Evolutionary conservation across 108 stramenopile genomes (phyloP), one percentile per base, ranked within the genome.

Genomic region (Nitzschia putrida): DNA sequence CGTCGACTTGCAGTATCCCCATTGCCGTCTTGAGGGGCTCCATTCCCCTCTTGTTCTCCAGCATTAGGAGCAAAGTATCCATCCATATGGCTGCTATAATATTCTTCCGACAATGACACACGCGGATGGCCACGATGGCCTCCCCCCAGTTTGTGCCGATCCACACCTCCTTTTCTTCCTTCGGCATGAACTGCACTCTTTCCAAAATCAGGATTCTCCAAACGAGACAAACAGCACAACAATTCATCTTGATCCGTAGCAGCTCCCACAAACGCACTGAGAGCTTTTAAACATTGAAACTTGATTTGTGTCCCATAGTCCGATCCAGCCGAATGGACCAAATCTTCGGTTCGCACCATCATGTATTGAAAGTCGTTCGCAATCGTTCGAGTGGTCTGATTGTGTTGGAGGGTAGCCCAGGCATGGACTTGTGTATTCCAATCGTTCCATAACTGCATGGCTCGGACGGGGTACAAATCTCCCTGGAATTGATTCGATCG

Each of bases 401-500:
- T 38, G 53, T 59, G 38, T 59, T 59, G 21, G 16, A 23, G 54
- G 16, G 54, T 55, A 13, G 24, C 54, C 37, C 44, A 38, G 23
- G 43, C 8, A 40, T 40, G 58, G 0, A 80, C 71, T 38, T 74
- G 51, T 3, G 49, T 22, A 68, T 84, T 84, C 83, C 83, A 84
- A 73, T 84, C 79, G 50, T 84, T 84, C 83, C 83, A 84, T 38
- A 84, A 49, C 51, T 80, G 76, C 76, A 84, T 84, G 18, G 76
- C 83, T 42, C 61, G 49, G 0, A 66, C 73, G 22, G 54, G 39
- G 52, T 59, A 61, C 26, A 55, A 25, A 37, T 61, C 45, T 8
- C 39, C 61, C 14, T 69, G 18, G 13, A 42, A 58, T 50, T 55
- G 9, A 11, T 40, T 26, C 44, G 14, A 29, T 25, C 57, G 50